Base-by-base conservation (phyloP, 2,329 filamentous ascomycete genomes). In the Passalora sequoiae region DNA sequence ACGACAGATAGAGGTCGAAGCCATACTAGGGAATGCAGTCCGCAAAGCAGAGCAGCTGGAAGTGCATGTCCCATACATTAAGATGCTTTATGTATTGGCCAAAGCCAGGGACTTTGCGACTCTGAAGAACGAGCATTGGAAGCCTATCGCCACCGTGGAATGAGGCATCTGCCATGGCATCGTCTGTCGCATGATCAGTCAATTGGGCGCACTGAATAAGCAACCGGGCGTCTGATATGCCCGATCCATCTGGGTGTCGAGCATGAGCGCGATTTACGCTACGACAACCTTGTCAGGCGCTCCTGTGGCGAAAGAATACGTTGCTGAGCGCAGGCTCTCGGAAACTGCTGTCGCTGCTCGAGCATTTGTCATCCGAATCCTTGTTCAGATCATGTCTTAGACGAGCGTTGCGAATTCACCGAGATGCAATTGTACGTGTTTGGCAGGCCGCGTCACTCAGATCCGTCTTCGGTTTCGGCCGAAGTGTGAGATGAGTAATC, bases 1-100 rank as follows among this genome's bases (percentile, higher is more conserved):
- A 1, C 58, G 69, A n/a, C 58, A 60, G n/a, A 69, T 73, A 49
- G 72, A 75, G 50, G 68, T 73, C 1, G 72, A 75, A 47, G 71
- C 71, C 2, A 72, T 74, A 38, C 50, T 73, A 7, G 71, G 71
- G 4, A 72, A 72, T 44, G 52, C 62, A 0, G 60, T 73, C 3
- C 61, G 66, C 35, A 54, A 72, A 52, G 71, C 62, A 1, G 61
- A 62, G 47, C 57, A 59, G 30, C 66, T 66, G 47, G 60, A 58
- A 1, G 64, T 74, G 5, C 35, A 55, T 2, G 66, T 66, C 31
- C 63, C 65, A 9, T 62, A 65, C 36, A 43, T 74, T 41, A 63
- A 66, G 39, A 63, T 65, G 15, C 49, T 73, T 3, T 73, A 73
- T 55, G 58, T 67, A 6, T 54, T 74, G 22, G 57, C 63, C 1